Base-by-base conservation (phyloP, 495 filamentous ascomycete genomes). In the Xylaria grammica region DNA sequence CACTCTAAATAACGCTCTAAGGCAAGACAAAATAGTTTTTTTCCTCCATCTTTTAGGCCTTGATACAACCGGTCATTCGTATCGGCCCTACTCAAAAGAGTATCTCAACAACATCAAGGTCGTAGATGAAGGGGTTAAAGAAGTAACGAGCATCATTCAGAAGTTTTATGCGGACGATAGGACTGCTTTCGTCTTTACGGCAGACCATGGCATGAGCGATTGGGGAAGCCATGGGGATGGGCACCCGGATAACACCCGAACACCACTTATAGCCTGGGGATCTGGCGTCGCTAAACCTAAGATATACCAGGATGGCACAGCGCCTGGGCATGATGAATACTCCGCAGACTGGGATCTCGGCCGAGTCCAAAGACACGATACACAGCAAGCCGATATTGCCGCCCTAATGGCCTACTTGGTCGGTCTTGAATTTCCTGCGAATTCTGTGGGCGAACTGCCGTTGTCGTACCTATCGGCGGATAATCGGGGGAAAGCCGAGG, bases 201-300 rank as follows among this genome's bases (percentile, higher is more conserved):
- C 95, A 2, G 95, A 99, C 69, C 95, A 99, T 78, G 95, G 95
- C 11, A 99, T 99, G 94, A 97, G 91, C 72, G 96, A 99, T 78
- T 96, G 91, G 90, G 95, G 95, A 13, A 97, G 92, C 65, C 95
- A 99, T 72, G 95, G 95, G 46, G 95, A 99, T 73, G 95, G 95
- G 22, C 95, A 99, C 78, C 95, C 95, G 1, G 92, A 99, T 73
- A 99, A 99, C 67, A 99, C 95, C 2, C 84, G 95, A 30, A 99
- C 95, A 24, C 95, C 95, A 11, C 80, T 99, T 10, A 91, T 99
- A 71, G 90, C 83, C 17, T 99, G 95, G 95, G 95, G 95, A 10
- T 93, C 95, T 60, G 95, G 95, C 27, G 89, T 98, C 38, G 92
- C 92, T 26, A 86, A 84, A 71, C 95, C 95, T 13, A 77, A 86